Base-by-base conservation (phyloP, 2,329 filamentous ascomycete genomes). In the Blastomyces parvus region DNA sequence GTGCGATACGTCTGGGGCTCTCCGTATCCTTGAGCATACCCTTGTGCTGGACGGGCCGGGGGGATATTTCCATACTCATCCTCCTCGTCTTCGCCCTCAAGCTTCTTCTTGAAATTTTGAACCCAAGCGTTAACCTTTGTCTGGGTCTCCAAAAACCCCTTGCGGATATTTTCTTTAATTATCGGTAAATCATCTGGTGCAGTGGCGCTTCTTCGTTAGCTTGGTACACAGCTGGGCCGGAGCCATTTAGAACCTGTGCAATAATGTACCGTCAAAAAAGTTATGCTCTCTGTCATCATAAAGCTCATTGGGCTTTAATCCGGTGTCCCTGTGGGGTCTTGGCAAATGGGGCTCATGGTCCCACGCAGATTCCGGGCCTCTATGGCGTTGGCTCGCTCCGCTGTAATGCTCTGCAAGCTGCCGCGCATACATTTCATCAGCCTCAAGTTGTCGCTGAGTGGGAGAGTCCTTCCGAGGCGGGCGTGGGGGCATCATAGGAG, bases 71-170 rank as follows among this genome's bases (percentile, higher is more conserved):
- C 67, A 74, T 62, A 50, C 14, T 53, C 69, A 62, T 83, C 82
- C 50, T 84, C 84, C 8, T 86, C 84, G 30, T 91, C 88, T 62
- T 88, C 90, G 59, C 94, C 93, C 71, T 97, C 92, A 42, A 99
- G 84, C 76, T 88, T 90, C 84, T 97, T 97, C 79, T 90, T 94
- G 73, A 99, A 81, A 66, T 86, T 91, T 60, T 85, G 89, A 70
- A 99, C 91, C 92, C 93, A 97, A 59, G 85, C 84, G 78, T 96
- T 97, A 70, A 99, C 89, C 72, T 90, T 95, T 62, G 85, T 87
- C 78, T 97, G 94, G 1, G 94, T 97, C 72, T 99, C 92, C 62
- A 91, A 72, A 77, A 99, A 99, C 3, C 94, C 94, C 78, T 97
- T 95, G 73, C 88, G 88, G 69, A 99, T 84, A 71, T 95, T 97